These are phyloP conservation scores for Emergomyces africanus DNA, from an alignment of 2,329 filamentous ascomycete genomes.

Conservation along the genomic window DNA sequence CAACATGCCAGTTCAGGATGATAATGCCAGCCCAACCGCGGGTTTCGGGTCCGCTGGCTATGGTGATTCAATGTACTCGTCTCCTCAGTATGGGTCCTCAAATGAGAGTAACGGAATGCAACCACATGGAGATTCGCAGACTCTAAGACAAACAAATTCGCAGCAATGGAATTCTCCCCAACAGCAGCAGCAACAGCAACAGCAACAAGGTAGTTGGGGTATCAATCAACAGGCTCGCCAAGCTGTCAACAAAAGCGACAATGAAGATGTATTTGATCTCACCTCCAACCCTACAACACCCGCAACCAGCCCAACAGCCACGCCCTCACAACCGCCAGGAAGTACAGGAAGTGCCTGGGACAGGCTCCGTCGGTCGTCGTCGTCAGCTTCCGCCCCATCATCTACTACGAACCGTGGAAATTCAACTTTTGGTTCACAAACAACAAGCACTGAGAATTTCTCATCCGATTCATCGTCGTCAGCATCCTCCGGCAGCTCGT, in stretches of 20 bases:
- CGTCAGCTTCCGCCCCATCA: background rate
- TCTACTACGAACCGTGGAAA: background rate
- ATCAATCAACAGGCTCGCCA: background rate
- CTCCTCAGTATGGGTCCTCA: background rate
- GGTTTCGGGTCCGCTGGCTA: background rate
- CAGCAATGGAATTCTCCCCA: background rate
- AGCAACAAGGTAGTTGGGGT: background rate
- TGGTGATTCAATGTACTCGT: slow-evolving; percentile 1
- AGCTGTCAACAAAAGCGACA: background rate
- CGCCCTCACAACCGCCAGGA: slow-evolving; percentile 7
- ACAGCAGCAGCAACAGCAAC: background rate
- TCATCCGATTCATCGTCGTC: background rate
- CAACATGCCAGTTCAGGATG: background rate
- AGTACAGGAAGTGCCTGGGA: slow-evolving; percentile 28
- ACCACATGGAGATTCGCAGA: background rate
- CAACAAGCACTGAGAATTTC: background rate
- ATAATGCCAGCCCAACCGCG: slow-evolving; percentile 7
- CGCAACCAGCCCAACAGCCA: background rate
- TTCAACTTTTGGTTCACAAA: background rate
- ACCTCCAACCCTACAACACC: background rate
- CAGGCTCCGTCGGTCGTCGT: slow-evolving; percentile 17
- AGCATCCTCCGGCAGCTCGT: background rate
- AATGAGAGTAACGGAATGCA: background rate
- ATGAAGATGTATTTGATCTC: background rate
- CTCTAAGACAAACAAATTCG: slow-evolving; percentile 4